These are phyloP conservation scores for Elymus sibiricus DNA, from an alignment of 176 grass and related monocot genomes.

Conservation along the genomic window DNA sequence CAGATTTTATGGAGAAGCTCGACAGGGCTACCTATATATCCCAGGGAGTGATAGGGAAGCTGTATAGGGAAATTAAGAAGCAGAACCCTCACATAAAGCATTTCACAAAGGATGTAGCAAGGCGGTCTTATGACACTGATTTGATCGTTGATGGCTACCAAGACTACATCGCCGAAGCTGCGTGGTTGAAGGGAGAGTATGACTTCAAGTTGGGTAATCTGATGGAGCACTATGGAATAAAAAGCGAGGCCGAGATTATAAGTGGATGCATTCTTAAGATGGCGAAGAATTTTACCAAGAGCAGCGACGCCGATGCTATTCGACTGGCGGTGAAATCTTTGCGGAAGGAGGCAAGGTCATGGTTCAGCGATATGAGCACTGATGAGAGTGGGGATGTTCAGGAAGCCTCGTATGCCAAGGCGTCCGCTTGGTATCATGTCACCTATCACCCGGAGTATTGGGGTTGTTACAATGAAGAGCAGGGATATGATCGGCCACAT, in stretches of 20 bases:
- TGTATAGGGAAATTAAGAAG: slow-evolving; percentile 78
- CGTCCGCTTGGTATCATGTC: slow-evolving; percentile 92
- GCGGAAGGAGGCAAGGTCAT: slow-evolving; percentile 76
- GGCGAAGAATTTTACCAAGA: slow-evolving; percentile 76
- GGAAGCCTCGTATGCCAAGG: slow-evolving; percentile 55
- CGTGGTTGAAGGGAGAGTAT: slow-evolving; percentile 69
- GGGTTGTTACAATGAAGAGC: slow-evolving; percentile 53
- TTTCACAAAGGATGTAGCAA: slow-evolving; percentile 67
- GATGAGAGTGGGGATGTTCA: slow-evolving; percentile 27
- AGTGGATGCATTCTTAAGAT: slow-evolving; percentile 80
- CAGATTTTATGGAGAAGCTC: slow-evolving; percentile 94
- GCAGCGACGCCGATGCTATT: slow-evolving; percentile 72
- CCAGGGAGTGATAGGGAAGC: slow-evolving; percentile 67
- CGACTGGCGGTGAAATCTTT: slow-evolving; percentile 60
- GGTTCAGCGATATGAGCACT: slow-evolving; percentile 49
- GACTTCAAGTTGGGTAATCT: slow-evolving; percentile 89
- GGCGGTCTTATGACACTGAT: slow-evolving; percentile 63
- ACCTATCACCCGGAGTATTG: slow-evolving; percentile 66
- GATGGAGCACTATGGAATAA: slow-evolving; percentile 89
- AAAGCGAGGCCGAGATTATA: slow-evolving; percentile 87
- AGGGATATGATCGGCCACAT: slow-evolving; percentile 50
- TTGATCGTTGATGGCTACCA: slow-evolving; percentile 70
- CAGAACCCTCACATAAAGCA: slow-evolving; percentile 40
- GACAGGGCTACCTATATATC: slow-evolving; percentile 65
- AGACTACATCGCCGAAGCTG: slow-evolving; percentile 57